These are phyloP conservation scores for Vitis cinerea DNA, from an alignment of 164 flowering plant species.

Conservation along the genomic window DNA sequence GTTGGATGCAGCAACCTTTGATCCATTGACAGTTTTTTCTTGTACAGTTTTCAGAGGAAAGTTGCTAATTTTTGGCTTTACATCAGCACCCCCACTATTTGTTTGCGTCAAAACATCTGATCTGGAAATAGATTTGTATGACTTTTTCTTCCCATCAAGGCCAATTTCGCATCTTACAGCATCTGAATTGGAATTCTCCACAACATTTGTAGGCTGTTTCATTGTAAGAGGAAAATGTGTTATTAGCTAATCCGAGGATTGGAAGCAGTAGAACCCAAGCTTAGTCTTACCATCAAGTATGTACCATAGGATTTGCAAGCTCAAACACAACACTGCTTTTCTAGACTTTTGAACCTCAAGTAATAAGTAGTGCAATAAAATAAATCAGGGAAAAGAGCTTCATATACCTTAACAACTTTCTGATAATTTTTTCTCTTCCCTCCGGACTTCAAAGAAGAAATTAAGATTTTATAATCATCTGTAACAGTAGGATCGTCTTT, in stretches of 20 bases:
- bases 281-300: not conserved
- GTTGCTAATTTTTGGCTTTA: slow-evolving; percentile 12
- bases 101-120: slow-evolving; percentile 4
- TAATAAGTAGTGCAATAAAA: not conserved
- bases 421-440: not conserved
- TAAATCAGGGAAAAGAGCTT: not conserved
- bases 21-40: slow-evolving; percentile 10
- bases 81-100: not conserved
- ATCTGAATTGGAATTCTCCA: slow-evolving; percentile 5
- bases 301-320: not conserved
- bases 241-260: not conserved
- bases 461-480: too few species aligned
- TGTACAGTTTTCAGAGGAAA: slow-evolving; percentile 1
- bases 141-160: not conserved
- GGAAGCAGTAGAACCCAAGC: too few species aligned
- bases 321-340: not conserved
- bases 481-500: too few species aligned
- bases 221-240: not conserved
- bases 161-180: slow-evolving; percentile 8
- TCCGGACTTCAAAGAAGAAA: not conserved
- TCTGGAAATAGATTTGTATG: not conserved
- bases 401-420: not conserved
- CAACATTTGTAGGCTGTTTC: slow-evolving; percentile 18
- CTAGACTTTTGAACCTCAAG: not conserved
- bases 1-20: slow-evolving; percentile 4